Evolutionary conservation across 345 rosid species (phyloP), one percentile per base, ranked within the genome.

Genomic region (Moricandia moricandioides): DNA sequence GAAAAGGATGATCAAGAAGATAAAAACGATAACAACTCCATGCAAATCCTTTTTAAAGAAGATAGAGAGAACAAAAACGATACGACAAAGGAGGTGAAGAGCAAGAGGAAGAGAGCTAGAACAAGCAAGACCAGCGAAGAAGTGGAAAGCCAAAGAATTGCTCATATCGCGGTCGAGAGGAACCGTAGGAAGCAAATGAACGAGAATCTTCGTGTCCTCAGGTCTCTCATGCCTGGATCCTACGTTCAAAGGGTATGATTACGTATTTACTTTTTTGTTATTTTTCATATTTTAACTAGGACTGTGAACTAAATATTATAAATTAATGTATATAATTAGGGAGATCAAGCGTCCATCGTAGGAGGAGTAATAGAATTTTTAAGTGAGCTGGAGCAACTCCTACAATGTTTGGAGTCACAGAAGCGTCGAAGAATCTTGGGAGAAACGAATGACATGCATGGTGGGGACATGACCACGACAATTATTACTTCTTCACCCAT

Each of bases 151-250:
- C 98, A 96, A 66, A 29, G 97, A 51, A 90, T 90, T 96, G 88
- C 94, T 66, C 99, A 92, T 63, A 96, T 96, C 10, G 97, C 99
- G 0, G 97, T 96, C 0, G 99, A 91, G 72, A 84, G 98, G 64
- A 90, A 92, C 72, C 73, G 99, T 37, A 83, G 99, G 76, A 89
- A 89, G 85, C 98, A 92, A 76, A 95, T 95, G 98, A 95, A 95
- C 63, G 99, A 92, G 47, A 94, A 95, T 85, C 24, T 54, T 7
- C 29, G 29, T 21, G 97, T 92, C 55, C 75, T 95, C 64, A 87
- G 97, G 58, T 86, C 99, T 78, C 93, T 95, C 81, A 95, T 92
- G 99, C 99, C 97, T 1, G 89, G 97, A 35, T 95, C 99, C 8
- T 95, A 92, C 78, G 97, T 89, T 6, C 96, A 95, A 84, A 80